Evolutionary conservation across 2,329 filamentous ascomycete genomes (phyloP).

Genomic region (Didymella pinodella): DNA sequence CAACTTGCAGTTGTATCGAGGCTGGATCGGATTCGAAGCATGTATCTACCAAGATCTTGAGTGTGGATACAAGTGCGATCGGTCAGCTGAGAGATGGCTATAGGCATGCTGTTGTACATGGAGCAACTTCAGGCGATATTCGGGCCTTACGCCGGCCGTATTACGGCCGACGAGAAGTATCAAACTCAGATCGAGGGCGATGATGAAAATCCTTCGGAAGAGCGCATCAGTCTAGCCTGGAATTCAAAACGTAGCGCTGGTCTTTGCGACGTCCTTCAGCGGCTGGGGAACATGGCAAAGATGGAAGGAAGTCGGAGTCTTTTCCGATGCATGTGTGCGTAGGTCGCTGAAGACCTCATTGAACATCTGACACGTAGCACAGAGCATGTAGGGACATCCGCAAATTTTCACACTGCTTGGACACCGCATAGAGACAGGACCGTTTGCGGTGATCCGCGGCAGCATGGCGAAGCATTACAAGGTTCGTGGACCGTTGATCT

Average conservation of each 20-base stretch:
- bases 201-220: constrained; percentile 1
- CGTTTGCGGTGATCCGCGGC: constrained; percentile 8
- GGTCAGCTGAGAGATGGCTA: constrained; percentile 3
- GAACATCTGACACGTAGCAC: constrained; percentile 22
- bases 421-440: constrained; percentile 11
- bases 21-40: constrained; percentile 6
- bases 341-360: constrained; percentile 6
- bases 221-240: constrained; percentile 6
- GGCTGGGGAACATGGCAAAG: constrained; percentile 10
- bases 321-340: constrained; percentile 8
- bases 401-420: constrained; percentile 17
- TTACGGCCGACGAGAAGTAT: constrained; percentile 10
- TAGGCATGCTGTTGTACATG: constrained; percentile 6
- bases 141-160: constrained; percentile 13
- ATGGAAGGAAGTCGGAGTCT: constrained; percentile 3
- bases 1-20: constrained; percentile 12
- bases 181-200: constrained; percentile 2
- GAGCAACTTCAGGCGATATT: constrained; percentile 1
- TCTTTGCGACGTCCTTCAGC: constrained; percentile 1
- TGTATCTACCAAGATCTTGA: constrained; percentile 7
- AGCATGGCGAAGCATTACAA: neutral
- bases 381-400: constrained; percentile 17
- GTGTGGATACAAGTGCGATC: constrained; percentile 6
- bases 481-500: neutral
- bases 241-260: constrained; percentile 8